Base-by-base conservation (phyloP, 306 rosid genomes). In the Quillaja saponaria region DNA sequence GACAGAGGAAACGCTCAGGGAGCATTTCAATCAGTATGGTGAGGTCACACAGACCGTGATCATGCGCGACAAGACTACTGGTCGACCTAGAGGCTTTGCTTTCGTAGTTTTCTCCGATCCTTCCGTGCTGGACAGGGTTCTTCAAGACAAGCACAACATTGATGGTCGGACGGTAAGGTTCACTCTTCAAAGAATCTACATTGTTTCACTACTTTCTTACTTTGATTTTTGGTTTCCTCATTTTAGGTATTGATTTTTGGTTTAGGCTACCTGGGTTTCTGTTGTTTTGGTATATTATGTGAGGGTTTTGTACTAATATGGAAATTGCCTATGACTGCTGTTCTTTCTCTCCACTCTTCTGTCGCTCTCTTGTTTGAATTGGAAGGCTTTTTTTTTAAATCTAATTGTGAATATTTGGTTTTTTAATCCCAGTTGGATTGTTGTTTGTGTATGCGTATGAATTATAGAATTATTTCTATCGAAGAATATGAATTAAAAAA, bases 61-160 rank as follows among this genome's bases (percentile, higher is more conserved):
- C 58, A 79, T 82, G 88, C 84, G 85, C 58, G 88, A 82, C 68
- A 82, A 82, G 76, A 72, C 68, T 73, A 79, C 88, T 16, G 76
- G 78, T 35, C 78, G 88, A 10, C 85, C 88, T 19, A 55, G 88
- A 31, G 88, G 88, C n/a, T 82, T 82, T 41, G 88, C 78, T 62
- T 82, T 82, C 41, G 82, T 82, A 45, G 80, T 82, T 45, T 82
- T 79, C 80, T 82, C 82, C 38, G 88, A 82, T 33, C 85, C 85
- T 31, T 76, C 88, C 37, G 71, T 79, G 6, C 80, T 82, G 57
- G 88, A 82, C 13, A 49, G 38, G 34, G 81, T 82, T 21, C 78
- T 82, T 54, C 65, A 69, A 69, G 85, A 79, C 33, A 76, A 71
- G 68, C 88, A 82, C 76, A 76, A 82, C 66, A 82, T 82, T 14